A percentile compares a stretch with the other conserved stretches of the same genome.
Evolutionary conservation across 768 basidiomycete species (phyloP).

Genomic region (Lactifluus piperatus): DNA sequence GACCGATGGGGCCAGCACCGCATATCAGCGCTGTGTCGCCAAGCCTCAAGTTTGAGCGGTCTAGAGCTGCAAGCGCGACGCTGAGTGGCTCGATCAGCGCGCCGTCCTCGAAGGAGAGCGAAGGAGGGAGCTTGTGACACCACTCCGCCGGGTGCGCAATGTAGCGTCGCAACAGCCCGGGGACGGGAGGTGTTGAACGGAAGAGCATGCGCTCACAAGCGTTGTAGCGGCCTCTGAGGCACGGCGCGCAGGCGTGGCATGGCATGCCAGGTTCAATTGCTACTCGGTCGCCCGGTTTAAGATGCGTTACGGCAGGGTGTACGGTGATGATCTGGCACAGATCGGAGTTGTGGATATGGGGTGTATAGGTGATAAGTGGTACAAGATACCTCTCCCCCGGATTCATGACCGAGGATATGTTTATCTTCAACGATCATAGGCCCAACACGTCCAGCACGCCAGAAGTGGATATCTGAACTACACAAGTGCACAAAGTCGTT

Average conservation of each 20-base stretch:
- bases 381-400: conserved; percentile 47
- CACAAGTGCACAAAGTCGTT: neutral
- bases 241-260: conserved; percentile 55
- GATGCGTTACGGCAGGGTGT: conserved; percentile 7
- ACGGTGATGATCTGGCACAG: neutral
- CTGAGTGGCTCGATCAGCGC: conserved; percentile 59
- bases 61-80: conserved; percentile 60
- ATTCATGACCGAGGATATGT: conserved; percentile 45
- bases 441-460: conserved; percentile 61
- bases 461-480: conserved; percentile 68
- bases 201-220: conserved; percentile 48
- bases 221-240: conserved; percentile 57
- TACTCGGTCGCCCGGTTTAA: conserved; percentile 47
- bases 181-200: conserved; percentile 61
- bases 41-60: conserved; percentile 53
- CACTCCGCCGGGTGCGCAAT: conserved; percentile 17
- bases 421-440: conserved; percentile 66
- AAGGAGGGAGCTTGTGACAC: conserved; percentile 56
- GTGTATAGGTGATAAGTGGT: neutral
- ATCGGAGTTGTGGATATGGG: neutral
- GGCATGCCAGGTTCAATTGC: conserved; percentile 66
- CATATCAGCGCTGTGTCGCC: conserved; percentile 57
- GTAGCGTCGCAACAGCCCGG: conserved; percentile 18
- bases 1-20: conserved; percentile 61
- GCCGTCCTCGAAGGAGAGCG: conserved; percentile 59